A percentile compares a stretch with the other conserved stretches of the same genome.
phyloP scores from a whole-genome alignment of 2,329 filamentous ascomycete species.

The Talaromyces marneffei region DNA sequence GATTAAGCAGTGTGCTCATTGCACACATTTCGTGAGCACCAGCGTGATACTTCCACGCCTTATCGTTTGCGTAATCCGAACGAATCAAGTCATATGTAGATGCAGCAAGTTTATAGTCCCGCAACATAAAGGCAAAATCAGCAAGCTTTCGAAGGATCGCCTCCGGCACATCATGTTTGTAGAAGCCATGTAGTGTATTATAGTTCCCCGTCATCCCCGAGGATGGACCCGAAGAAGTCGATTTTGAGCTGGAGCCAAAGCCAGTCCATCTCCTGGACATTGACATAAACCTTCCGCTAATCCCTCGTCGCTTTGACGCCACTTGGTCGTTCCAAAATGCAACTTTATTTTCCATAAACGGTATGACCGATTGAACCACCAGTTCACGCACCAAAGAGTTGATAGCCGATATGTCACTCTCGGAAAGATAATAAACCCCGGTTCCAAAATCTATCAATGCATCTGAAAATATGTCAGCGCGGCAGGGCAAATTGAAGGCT shows the following conservation, averaged over 20 bases:
- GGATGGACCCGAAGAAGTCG: slow-evolving; percentile 46
- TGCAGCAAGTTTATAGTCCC: slow-evolving; percentile 89
- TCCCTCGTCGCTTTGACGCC: slow-evolving; percentile 77
- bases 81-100: slow-evolving; percentile 87
- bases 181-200: slow-evolving; percentile 71
- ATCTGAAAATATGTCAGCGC: slow-evolving; percentile 25
- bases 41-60: slow-evolving; percentile 93
- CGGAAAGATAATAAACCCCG: slow-evolving; percentile 73
- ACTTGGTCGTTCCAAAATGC: slow-evolving; percentile 97
- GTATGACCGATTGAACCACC: slow-evolving; percentile 88
- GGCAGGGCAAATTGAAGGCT: not conserved
- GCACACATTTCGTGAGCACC: slow-evolving; percentile 94
- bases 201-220: slow-evolving; percentile 57
- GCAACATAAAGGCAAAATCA: slow-evolving; percentile 93
- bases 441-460: slow-evolving; percentile 57
- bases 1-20: slow-evolving; percentile 71
- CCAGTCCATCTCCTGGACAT: slow-evolving; percentile 84
- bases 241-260: slow-evolving; percentile 65
- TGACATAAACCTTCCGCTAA: slow-evolving; percentile 90
- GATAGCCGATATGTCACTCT: slow-evolving; percentile 84
- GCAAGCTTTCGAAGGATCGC: slow-evolving; percentile 88
- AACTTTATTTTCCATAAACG: slow-evolving; percentile 90
- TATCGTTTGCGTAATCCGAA: slow-evolving; percentile 86
- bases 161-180: slow-evolving; percentile 76
- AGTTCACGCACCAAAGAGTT: slow-evolving; percentile 88